Evolutionary conservation across 495 filamentous ascomycete species (phyloP).

Genomic region (Penicillium tannophilum): DNA sequence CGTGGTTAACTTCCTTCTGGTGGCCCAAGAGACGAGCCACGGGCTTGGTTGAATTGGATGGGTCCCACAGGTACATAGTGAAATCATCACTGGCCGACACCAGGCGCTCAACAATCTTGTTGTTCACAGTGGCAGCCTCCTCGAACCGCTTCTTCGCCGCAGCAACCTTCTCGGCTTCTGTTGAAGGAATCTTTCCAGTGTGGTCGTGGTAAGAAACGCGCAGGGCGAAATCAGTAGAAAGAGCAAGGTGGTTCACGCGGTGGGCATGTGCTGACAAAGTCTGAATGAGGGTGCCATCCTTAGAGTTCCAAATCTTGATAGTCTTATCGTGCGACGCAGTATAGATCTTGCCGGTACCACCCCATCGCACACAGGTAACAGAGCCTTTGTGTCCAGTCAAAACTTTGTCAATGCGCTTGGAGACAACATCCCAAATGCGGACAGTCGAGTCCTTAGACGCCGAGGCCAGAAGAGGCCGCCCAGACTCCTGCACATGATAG

Average conservation of each 20-base stretch:
- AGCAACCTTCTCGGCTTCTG: constrained; percentile 67
- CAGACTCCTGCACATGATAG: constrained; percentile 78
- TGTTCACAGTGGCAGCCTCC: constrained; percentile 78
- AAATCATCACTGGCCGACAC: constrained; percentile 94
- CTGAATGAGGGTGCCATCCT: constrained; percentile 75
- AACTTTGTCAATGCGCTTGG: constrained; percentile 75
- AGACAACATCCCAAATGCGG: constrained; percentile 82
- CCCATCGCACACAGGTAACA: constrained; percentile 92
- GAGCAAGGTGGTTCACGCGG: constrained; percentile 93
- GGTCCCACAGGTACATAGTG: constrained; percentile 97
- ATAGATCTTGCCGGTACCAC: constrained; percentile 84
- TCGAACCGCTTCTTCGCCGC: constrained; percentile 86
- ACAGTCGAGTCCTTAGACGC: constrained; percentile 90
- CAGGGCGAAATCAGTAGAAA: constrained; percentile 91
- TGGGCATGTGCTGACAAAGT: constrained; percentile 83
- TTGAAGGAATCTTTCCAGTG: constrained; percentile 66
- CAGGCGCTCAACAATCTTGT: constrained; percentile 79
- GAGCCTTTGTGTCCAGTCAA: constrained; percentile 86
- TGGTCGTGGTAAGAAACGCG: constrained; percentile 89
- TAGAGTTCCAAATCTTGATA: constrained; percentile 87
- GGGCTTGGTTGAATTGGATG: constrained; percentile 75
- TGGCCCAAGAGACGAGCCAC: constrained; percentile 87
- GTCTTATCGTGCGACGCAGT: constrained; percentile 91
- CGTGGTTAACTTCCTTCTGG: constrained; percentile 95
- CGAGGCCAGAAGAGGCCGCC: constrained; percentile 78